These are phyloP conservation scores for Piromyces sp. DNA, from an alignment of 192 early-diverging fungal genomes.

Conservation along the genomic window DNA sequence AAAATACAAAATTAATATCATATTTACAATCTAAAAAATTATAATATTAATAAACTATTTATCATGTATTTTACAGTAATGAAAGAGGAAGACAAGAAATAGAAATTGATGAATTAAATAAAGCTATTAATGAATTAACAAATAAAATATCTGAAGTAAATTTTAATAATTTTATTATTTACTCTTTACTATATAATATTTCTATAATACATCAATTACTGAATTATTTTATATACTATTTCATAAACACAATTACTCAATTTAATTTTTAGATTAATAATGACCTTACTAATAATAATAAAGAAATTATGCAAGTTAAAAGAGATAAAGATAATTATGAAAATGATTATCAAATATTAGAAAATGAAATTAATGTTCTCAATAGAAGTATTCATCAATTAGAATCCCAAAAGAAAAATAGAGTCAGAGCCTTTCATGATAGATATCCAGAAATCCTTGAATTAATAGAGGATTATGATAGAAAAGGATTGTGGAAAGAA, in stretches of 20 bases:
- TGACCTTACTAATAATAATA: not conserved
- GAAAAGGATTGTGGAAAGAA: conserved; percentile 16
- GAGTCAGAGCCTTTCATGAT: conserved; percentile 54
- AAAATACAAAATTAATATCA: no score
- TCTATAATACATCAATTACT: no score
- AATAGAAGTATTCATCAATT: conserved; percentile 27
- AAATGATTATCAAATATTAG: conserved; percentile 3
- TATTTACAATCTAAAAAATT: no score
- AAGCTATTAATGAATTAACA: not conserved
- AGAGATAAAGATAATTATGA: conserved; percentile 10
- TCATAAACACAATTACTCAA: no score
- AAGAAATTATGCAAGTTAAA: not conserved
- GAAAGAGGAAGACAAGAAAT: not conserved
- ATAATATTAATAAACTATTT: not conserved
- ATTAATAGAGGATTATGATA: conserved; percentile 14
- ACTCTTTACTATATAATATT: no score
- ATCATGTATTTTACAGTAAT: not conserved
- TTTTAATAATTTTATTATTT: no score
- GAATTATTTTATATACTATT: no score
- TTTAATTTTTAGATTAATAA: not conserved
- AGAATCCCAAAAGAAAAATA: conserved; percentile 37
- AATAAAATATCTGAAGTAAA: not conserved
- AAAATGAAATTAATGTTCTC: conserved; percentile 4
- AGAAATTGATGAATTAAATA: not conserved
- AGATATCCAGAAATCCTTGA: conserved; percentile 39